These are phyloP conservation scores for Xanthoconium stramineum DNA, from an alignment of 768 basidiomycete species.

Conservation along the genomic window DNA sequence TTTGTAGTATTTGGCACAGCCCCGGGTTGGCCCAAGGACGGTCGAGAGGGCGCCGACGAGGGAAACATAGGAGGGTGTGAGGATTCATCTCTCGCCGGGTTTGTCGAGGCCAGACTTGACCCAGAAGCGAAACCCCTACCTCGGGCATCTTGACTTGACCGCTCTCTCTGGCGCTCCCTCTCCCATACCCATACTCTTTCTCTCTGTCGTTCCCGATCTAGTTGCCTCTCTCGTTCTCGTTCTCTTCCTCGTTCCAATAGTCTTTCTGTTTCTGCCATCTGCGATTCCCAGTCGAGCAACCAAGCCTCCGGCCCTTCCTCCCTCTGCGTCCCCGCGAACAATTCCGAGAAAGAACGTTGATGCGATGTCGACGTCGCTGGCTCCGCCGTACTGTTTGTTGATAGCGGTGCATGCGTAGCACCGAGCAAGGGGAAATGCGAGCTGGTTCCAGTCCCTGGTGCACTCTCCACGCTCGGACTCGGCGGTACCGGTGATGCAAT, in stretches of 20 bases:
- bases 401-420: not conserved
- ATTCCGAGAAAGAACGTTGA: constrained; percentile 23
- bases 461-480: constrained; percentile 15
- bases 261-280: constrained; percentile 10
- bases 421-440: constrained; percentile 9
- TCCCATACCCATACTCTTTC: constrained; percentile 23
- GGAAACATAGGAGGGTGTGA: not conserved
- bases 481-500: constrained; percentile 11
- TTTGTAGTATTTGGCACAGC: not conserved
- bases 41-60: constrained; percentile 1
- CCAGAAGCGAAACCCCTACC: constrained; percentile 14
- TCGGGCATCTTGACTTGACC: constrained; percentile 13
- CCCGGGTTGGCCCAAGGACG: constrained; percentile 8
- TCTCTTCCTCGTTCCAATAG: constrained; percentile 5
- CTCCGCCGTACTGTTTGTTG: constrained; percentile 10
- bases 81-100: constrained; percentile 18
- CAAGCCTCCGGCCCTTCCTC: constrained; percentile 14
- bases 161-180: constrained; percentile 19
- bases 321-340: constrained; percentile 19
- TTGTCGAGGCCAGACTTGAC: constrained; percentile 12
- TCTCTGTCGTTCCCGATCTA: constrained; percentile 11
- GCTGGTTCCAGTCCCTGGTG: constrained; percentile 4
- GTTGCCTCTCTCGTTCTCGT: constrained; percentile 8
- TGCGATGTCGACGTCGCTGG: constrained; percentile 2
- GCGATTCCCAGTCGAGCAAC: constrained; percentile 20